phyloP scores from a whole-genome alignment of 495 filamentous ascomycete genomes.

The Neurospora discreta region DNA sequence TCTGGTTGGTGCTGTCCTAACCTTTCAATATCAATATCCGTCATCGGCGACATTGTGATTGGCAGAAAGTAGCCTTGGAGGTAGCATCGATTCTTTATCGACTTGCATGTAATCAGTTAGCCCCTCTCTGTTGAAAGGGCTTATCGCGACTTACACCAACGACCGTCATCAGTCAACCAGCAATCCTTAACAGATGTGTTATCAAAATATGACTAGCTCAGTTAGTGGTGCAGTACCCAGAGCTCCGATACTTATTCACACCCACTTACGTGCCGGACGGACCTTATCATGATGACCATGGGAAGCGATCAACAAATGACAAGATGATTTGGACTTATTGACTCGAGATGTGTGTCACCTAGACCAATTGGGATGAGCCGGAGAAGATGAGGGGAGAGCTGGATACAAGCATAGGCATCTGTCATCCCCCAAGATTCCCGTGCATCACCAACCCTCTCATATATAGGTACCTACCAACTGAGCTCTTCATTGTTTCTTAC shows the following conservation, averaged over 20 bases:
- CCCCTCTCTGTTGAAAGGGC: background rate
- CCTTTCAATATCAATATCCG: background rate
- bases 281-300: background rate
- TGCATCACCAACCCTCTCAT: background rate
- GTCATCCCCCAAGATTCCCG: background rate
- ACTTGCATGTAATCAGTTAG: background rate
- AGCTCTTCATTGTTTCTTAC: background rate
- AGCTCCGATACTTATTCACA: background rate
- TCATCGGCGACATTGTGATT: background rate
- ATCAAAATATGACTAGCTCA: rapidly evolving
- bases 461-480: background rate
- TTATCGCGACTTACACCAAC: background rate
- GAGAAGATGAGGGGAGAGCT: background rate
- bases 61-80: background rate
- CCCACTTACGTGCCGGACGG: background rate
- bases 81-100: background rate
- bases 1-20: background rate
- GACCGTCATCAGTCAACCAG: background rate
- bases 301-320: background rate
- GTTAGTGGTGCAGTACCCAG: background rate
- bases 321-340: background rate
- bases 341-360: background rate
- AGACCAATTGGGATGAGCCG: background rate
- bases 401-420: background rate
- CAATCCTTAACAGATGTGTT: background rate